A percentile compares a stretch with the other conserved stretches of the same genome.
Conservation (phyloP, 352 stramenopile genomes). For the Phytophthora rubi region DNA sequence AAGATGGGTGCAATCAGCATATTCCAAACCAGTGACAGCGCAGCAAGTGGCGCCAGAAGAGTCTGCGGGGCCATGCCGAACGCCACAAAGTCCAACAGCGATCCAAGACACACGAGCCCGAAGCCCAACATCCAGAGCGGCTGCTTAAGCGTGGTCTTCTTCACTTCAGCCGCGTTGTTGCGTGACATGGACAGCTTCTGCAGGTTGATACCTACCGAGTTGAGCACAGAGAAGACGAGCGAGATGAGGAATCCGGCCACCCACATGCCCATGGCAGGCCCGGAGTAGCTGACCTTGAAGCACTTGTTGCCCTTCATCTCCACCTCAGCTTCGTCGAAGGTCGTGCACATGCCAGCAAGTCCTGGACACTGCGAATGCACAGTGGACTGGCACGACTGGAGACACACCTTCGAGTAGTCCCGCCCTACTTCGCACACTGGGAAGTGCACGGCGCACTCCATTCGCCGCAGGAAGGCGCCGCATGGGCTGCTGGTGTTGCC, state of each 20-base stretch:
- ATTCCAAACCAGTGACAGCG: constrained; percentile 92
- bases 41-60: constrained; percentile 87
- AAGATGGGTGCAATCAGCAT: constrained; percentile 92
- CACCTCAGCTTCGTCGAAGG: constrained; percentile 45
- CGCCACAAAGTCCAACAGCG: constrained; percentile 90
- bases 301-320: constrained; percentile 77
- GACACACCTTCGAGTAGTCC: constrained; percentile 69
- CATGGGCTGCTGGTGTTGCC: constrained; percentile 69
- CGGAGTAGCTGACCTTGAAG: constrained; percentile 79
- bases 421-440: constrained; percentile 84
- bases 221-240: constrained; percentile 89
- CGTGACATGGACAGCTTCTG: constrained; percentile 90
- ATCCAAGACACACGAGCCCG: constrained; percentile 79
- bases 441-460: constrained; percentile 80
- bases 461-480: constrained; percentile 55
- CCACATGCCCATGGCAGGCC: constrained; percentile 83
- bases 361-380: constrained; percentile 70
- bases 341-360: constrained; percentile 65
- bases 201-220: constrained; percentile 91
- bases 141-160: constrained; percentile 84
- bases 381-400: constrained; percentile 63
- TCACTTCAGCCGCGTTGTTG: constrained; percentile 68
- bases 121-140: constrained; percentile 92
- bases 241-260: constrained; percentile 88
- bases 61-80: constrained; percentile 93